Conservation (phyloP, 2,329 filamentous ascomycete genomes). For the Penicillium sp. region DNA sequence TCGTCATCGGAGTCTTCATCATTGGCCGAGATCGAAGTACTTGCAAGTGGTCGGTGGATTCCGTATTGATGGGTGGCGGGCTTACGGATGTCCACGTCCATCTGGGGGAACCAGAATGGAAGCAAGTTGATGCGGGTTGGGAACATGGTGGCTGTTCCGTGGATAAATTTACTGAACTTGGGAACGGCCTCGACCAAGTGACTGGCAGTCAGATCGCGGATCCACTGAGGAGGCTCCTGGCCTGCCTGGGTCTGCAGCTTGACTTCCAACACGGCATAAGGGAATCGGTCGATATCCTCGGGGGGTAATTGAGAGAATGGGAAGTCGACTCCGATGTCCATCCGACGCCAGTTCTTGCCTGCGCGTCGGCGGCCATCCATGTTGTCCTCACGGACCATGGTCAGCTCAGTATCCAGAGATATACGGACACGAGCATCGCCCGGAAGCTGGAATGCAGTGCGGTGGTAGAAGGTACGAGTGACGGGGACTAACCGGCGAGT, state of each 20-base stretch:
- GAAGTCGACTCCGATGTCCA: slow-evolving; percentile 95
- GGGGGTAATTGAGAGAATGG: slow-evolving; percentile 87
- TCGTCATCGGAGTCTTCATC: slow-evolving; percentile 74
- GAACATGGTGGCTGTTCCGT: slow-evolving; percentile 86
- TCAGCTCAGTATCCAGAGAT: slow-evolving; percentile 92
- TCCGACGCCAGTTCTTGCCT: slow-evolving; percentile 92
- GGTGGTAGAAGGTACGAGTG: slow-evolving; percentile 95
- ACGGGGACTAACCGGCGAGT: slow-evolving; percentile 85
- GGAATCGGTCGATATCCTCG: slow-evolving; percentile 85
- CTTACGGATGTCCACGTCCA: slow-evolving; percentile 97
- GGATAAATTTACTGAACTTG: slow-evolving; percentile 99
- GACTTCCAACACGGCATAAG: slow-evolving; percentile 93
- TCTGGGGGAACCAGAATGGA: slow-evolving; percentile 97
- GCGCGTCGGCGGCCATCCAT: slow-evolving; percentile 74
- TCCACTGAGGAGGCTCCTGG: slow-evolving; percentile 95
- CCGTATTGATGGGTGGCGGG: slow-evolving; percentile 85
- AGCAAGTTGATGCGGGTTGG: slow-evolving; percentile 84
- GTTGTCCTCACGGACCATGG: slow-evolving; percentile 94
- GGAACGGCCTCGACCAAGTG: slow-evolving; percentile 98
- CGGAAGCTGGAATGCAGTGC: slow-evolving; percentile 94
- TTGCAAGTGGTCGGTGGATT: slow-evolving; percentile 76
- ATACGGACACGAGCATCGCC: slow-evolving; percentile 95
- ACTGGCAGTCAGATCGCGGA: slow-evolving; percentile 86
- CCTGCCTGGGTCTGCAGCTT: slow-evolving; percentile 96
- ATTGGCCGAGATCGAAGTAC: slow-evolving; percentile 73